phyloP scores from a whole-genome alignment of 176 grass and related monocot species.

The Thinopyrum elongatum region DNA sequence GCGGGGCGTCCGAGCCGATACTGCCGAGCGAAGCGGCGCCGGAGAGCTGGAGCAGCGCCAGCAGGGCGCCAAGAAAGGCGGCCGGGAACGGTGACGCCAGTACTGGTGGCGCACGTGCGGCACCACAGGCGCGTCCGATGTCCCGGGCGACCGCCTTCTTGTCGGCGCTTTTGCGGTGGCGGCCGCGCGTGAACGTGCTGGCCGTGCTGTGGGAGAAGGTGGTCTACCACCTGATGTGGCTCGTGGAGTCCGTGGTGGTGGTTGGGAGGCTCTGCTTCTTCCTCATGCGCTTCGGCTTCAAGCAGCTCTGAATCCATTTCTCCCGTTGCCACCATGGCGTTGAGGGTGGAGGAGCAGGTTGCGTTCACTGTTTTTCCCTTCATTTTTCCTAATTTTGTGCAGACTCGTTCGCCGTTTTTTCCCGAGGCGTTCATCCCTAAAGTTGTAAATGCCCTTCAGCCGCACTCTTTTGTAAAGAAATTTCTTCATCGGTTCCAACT shows the following conservation, averaged over 20 bases:
- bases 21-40: neutral
- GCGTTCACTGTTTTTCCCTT: no score
- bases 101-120: no score
- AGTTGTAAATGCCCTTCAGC: no score
- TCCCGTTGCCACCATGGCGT: neutral
- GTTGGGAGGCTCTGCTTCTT: constrained; percentile 49
- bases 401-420: no score
- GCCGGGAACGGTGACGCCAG: no score
- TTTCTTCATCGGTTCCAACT: no score
- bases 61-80: no score
- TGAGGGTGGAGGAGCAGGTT: no score
- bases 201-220: constrained; percentile 29
- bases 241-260: constrained; percentile 59
- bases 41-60: neutral
- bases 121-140: neutral
- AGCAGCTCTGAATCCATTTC: constrained; percentile 16
- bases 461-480: no score
- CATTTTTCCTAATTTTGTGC: no score
- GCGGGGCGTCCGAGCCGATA: neutral
- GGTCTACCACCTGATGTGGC: constrained; percentile 59
- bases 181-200: neutral
- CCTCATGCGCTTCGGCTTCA: constrained; percentile 64
- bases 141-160: neutral
- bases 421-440: no score
- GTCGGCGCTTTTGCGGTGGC: constrained; percentile 10